A percentile compares a stretch with the other conserved stretches of the same genome.
Evolutionary conservation across 202 grass and related monocot genomes (phyloP).

Genomic region (Bolboschoenoplectus hybrid): DNA sequence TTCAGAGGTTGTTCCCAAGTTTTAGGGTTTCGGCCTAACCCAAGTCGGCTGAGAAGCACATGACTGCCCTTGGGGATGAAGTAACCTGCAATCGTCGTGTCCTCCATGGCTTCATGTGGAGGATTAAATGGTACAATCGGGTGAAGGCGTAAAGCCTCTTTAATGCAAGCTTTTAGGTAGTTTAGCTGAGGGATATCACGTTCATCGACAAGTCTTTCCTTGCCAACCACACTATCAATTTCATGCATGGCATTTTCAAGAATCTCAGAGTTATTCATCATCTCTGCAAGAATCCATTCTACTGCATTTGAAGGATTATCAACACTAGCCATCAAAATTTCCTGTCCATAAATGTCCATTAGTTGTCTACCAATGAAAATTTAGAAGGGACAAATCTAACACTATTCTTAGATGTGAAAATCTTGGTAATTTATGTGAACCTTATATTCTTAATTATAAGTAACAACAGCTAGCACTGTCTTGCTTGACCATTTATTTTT

Average conservation of each 20-base stretch:
- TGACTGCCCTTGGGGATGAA: slow-evolving; percentile 49
- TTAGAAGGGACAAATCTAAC: not conserved
- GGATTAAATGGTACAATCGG: slow-evolving; percentile 44
- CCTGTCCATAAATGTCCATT: slow-evolving; percentile 17
- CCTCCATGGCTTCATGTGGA: slow-evolving; percentile 44
- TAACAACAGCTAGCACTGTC: too few relatives aligned
- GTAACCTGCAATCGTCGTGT: slow-evolving; percentile 44
- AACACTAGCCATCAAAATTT: slow-evolving; percentile 44
- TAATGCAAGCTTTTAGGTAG: slow-evolving; percentile 53
- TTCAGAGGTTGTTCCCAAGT: slow-evolving; percentile 48
- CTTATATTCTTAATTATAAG: too few relatives aligned
- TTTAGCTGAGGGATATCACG: slow-evolving; percentile 39
- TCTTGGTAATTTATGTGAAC: too few relatives aligned
- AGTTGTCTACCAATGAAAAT: not conserved
- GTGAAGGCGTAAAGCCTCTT: slow-evolving; percentile 52
- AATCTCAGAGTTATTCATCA: slow-evolving; percentile 43
- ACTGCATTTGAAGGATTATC: slow-evolving; percentile 52
- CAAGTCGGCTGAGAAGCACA: slow-evolving; percentile 49
- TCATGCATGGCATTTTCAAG: slow-evolving; percentile 39
- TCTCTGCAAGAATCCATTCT: slow-evolving; percentile 53
- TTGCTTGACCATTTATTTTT: too few relatives aligned
- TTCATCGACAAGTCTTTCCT: slow-evolving; percentile 6
- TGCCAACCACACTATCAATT: slow-evolving; percentile 46
- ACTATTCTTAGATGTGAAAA: too few relatives aligned
- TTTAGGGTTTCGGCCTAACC: slow-evolving; percentile 47